Conservation (phyloP, 305 asterid species). For the Fraxinus ornus region DNA sequence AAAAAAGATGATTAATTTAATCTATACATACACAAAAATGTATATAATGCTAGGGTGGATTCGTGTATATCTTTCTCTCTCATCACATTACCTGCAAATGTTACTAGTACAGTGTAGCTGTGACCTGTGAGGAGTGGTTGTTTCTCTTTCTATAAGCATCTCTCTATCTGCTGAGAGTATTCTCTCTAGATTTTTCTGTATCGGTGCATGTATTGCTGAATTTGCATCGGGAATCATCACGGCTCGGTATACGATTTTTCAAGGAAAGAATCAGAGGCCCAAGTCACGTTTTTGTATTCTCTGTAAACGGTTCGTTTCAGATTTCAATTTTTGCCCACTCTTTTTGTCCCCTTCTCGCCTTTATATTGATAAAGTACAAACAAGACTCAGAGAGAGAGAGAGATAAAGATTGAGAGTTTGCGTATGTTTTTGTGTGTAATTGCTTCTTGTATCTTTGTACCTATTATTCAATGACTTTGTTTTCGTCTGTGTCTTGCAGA, state of each 20-base stretch:
- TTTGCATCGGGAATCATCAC: constrained; percentile 43
- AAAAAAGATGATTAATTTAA: background rate
- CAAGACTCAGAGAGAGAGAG: background rate
- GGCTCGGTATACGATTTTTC: constrained; percentile 36
- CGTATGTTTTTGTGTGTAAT: constrained; percentile 22
- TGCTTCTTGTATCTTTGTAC: constrained; percentile 10
- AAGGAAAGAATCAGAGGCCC: constrained; percentile 37
- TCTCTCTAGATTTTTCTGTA: background rate
- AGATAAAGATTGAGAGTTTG: constrained; percentile 12
- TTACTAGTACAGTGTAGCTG: constrained; percentile 28
- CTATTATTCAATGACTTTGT: constrained; percentile 38
- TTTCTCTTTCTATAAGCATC: constrained; percentile 15
- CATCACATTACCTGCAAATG: constrained; percentile 24
- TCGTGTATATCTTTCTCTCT: background rate
- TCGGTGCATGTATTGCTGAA: background rate
- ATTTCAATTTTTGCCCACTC: constrained; percentile 27
- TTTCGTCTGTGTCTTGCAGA: constrained; percentile 54
- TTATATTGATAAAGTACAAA: constrained; percentile 18
- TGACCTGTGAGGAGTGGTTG: constrained; percentile 18
- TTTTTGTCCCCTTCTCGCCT: constrained; percentile 22
- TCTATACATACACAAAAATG: background rate
- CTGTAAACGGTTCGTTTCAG: constrained; percentile 30
- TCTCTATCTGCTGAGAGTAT: background rate
- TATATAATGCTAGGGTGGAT: constrained; percentile 17
- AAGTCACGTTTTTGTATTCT: constrained; percentile 58